These are phyloP conservation scores for Coniosporium tulheliwenetii DNA, from an alignment of 2,329 filamentous ascomycete species.

Conservation along the genomic window DNA sequence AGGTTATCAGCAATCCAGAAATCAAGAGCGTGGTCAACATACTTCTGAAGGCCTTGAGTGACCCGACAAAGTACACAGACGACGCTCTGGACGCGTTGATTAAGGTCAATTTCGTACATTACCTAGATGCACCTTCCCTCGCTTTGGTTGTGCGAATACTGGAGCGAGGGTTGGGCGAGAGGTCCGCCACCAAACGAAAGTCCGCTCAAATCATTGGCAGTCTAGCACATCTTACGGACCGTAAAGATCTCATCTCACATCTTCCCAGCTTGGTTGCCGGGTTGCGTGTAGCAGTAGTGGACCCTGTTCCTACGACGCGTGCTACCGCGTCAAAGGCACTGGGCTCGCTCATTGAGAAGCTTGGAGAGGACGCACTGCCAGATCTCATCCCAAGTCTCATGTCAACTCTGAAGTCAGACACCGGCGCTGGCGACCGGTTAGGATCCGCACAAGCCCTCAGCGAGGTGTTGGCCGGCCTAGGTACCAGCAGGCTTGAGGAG, in stretches of 20 bases:
- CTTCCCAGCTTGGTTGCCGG: slow-evolving; percentile 85
- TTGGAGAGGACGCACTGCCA: slow-evolving; percentile 89
- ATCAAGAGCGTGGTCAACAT: slow-evolving; percentile 86
- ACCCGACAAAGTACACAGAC: slow-evolving; percentile 94
- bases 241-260: slow-evolving; percentile 83
- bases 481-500: slow-evolving; percentile 84
- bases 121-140: slow-evolving; percentile 90
- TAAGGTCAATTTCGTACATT: slow-evolving; percentile 97
- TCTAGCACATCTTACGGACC: slow-evolving; percentile 88
- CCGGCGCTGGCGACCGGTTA: slow-evolving; percentile 85
- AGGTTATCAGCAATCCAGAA: slow-evolving; percentile 96
- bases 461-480: slow-evolving; percentile 88
- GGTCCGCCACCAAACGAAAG: slow-evolving; percentile 91
- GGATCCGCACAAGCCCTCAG: slow-evolving; percentile 93
- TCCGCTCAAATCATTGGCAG: slow-evolving; percentile 96
- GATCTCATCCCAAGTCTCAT: slow-evolving; percentile 96
- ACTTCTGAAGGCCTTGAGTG: slow-evolving; percentile 87
- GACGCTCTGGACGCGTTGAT: slow-evolving; percentile 86
- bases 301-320: slow-evolving; percentile 89
- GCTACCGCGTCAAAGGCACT: slow-evolving; percentile 92
- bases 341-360: slow-evolving; percentile 92
- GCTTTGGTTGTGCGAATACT: slow-evolving; percentile 90
- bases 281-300: slow-evolving; percentile 74
- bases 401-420: slow-evolving; percentile 94
- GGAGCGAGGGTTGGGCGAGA: slow-evolving; percentile 77